phyloP scores from a whole-genome alignment of 164 flowering plant species.

The Malania oleifera region DNA sequence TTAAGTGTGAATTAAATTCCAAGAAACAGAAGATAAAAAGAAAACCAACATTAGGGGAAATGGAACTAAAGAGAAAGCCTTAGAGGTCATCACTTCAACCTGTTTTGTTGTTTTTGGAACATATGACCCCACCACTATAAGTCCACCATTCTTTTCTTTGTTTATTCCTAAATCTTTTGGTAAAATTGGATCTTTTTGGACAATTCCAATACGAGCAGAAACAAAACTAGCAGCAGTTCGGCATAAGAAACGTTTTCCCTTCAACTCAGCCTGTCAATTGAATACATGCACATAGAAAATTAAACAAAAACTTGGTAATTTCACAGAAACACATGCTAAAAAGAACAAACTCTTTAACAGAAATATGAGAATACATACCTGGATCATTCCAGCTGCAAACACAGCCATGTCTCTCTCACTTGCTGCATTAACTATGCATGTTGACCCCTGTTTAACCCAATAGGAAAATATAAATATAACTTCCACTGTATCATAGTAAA shows the following conservation, averaged over 20 bases:
- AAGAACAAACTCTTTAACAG: neutral
- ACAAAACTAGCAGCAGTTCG: slow-evolving; percentile 99
- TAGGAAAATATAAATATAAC: neutral
- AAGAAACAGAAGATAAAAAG: neutral
- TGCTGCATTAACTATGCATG: slow-evolving; percentile 93
- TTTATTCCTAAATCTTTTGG: slow-evolving; percentile 69
- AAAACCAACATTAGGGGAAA: neutral
- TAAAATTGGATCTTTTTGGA: slow-evolving; percentile 62
- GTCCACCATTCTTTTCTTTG: slow-evolving; percentile 67
- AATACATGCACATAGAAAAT: slow-evolving; percentile 9
- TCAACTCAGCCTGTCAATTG: slow-evolving; percentile 76
- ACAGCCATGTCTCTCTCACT: slow-evolving; percentile 98
- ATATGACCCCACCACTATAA: slow-evolving; percentile 94
- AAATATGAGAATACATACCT: slow-evolving; percentile 33
- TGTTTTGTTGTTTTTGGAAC: slow-evolving; percentile 97
- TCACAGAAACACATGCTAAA: neutral
- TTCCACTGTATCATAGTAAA: neutral
- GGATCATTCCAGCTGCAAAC: slow-evolving; percentile 96
- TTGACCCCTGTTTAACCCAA: slow-evolving; percentile 63
- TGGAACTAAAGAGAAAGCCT: neutral
- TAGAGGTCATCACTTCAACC: slow-evolving; percentile 33
- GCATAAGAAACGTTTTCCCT: slow-evolving; percentile 86
- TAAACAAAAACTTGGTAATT: neutral
- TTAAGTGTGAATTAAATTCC: neutral
- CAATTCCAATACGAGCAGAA: slow-evolving; percentile 87